Conservation (phyloP, 2,329 filamentous ascomycete species). For the Fonsecaea pedrosoi region DNA sequence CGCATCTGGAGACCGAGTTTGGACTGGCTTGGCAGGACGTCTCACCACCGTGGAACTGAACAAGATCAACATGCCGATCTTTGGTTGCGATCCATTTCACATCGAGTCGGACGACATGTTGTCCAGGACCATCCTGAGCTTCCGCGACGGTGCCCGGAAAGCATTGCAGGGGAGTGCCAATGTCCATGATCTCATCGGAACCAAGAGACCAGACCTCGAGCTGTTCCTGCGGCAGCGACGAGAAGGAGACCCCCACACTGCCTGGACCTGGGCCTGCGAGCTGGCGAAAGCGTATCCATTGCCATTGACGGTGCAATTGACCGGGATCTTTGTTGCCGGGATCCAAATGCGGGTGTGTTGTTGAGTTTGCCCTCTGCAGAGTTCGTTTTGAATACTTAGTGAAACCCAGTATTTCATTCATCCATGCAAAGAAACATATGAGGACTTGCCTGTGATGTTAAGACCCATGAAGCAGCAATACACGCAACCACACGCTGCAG, state of each 20-base stretch:
- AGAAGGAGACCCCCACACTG: background rate
- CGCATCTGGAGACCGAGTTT: background rate
- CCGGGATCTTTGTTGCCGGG: background rate
- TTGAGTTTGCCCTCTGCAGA: background rate
- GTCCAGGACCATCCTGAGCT: background rate
- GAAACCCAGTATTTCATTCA: background rate
- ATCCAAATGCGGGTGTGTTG: constrained; percentile 3
- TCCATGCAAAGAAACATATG: constrained; percentile 2
- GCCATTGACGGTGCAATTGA: background rate
- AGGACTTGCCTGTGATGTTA: constrained; percentile 1
- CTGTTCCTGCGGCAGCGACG: background rate
- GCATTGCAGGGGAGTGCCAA: background rate
- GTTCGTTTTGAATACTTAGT: background rate
- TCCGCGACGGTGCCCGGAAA: constrained; percentile 2
- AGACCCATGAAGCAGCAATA: constrained; percentile 7
- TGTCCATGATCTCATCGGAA: background rate
- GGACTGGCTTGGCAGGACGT: background rate
- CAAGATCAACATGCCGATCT: constrained; percentile 7
- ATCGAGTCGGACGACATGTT: constrained; percentile 1
- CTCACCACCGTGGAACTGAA: background rate
- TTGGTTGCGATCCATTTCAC: background rate
- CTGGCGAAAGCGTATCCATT: constrained; percentile 5
- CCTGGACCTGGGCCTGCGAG: constrained; percentile 6
- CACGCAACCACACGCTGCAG: background rate
- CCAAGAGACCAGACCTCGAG: background rate